phyloP scores from a whole-genome alignment of 2,329 filamentous ascomycete genomes.

The Xylariaceae sp. region DNA sequence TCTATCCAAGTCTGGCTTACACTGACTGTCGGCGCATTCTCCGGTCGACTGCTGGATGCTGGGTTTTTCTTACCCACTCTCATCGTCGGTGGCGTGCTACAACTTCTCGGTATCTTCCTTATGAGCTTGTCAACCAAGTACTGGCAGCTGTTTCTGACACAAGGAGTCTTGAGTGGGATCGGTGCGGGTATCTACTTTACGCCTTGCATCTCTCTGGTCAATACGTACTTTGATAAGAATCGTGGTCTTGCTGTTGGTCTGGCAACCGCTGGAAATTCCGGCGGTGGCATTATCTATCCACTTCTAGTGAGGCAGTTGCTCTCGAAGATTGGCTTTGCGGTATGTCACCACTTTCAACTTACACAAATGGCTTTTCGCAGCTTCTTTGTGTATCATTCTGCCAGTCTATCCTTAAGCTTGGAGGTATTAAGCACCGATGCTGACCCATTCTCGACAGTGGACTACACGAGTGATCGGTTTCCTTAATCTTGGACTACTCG shows the following conservation, averaged over 20 bases:
- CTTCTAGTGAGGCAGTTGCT: constrained; percentile 31
- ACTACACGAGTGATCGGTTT: constrained; percentile 32
- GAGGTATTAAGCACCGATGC: neutral
- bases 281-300: constrained; percentile 53
- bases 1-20: constrained; percentile 42
- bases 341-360: constrained; percentile 1
- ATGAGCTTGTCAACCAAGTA: constrained; percentile 40
- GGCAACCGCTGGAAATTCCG: constrained; percentile 53
- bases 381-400: neutral
- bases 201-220: constrained; percentile 55
- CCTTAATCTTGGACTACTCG: constrained; percentile 76
- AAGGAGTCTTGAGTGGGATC: constrained; percentile 45
- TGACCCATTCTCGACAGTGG: constrained; percentile 17
- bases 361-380: no score
- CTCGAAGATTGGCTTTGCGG: constrained; percentile 28
- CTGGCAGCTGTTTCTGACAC: constrained; percentile 47
- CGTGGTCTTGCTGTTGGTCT: constrained; percentile 56
- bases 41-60: constrained; percentile 41
- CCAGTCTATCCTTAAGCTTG: no score
- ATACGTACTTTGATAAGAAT: constrained; percentile 57
- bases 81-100: constrained; percentile 34
- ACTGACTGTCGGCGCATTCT: constrained; percentile 38
- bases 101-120: constrained; percentile 43
- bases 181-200: constrained; percentile 55
- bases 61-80: constrained; percentile 40